Percentiles rank a stretch among this genome's conserved stretches.
These are phyloP conservation scores for Pythium periplocum DNA, from an alignment of 352 stramenopile species.

Conservation along the genomic window DNA sequence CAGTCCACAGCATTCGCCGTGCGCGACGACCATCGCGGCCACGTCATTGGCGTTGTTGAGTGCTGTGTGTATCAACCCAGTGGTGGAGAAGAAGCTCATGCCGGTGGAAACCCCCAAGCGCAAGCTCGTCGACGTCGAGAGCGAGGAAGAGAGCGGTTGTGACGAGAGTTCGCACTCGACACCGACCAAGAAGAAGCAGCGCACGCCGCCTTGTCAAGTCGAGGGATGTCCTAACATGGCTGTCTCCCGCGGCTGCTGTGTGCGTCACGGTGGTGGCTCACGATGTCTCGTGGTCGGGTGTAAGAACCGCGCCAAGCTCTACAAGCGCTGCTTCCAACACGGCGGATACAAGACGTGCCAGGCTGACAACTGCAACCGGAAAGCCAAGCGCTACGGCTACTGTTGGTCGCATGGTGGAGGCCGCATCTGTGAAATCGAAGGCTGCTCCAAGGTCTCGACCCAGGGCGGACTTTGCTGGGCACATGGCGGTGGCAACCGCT, in stretches of 20 bases:
- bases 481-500: constrained; percentile 73
- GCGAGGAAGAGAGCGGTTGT: constrained; percentile 11
- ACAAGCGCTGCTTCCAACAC: constrained; percentile 78
- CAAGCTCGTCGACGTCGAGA: constrained; percentile 15
- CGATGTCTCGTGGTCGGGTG: constrained; percentile 48
- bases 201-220: constrained; percentile 55
- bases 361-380: constrained; percentile 52
- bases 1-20: constrained; percentile 2
- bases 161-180: not conserved
- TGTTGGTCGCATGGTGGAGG: constrained; percentile 79
- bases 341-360: constrained; percentile 66
- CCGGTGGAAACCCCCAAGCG: constrained; percentile 6
- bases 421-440: constrained; percentile 50
- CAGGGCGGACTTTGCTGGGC: constrained; percentile 72
- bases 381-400: constrained; percentile 78
- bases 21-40: constrained; percentile 13
- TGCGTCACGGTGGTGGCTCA: constrained; percentile 45
- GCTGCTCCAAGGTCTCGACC: constrained; percentile 60
- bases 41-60: constrained; percentile 20
- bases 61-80: constrained; percentile 19
- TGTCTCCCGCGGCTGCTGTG: constrained; percentile 45
- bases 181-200: constrained; percentile 30
- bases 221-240: constrained; percentile 60
- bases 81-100: constrained; percentile 10
- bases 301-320: constrained; percentile 65